A percentile compares a stretch with the other conserved stretches of the same genome.
phyloP scores from a whole-genome alignment of 2,329 filamentous ascomycete species.

The Chaetomiaceae sp. region DNA sequence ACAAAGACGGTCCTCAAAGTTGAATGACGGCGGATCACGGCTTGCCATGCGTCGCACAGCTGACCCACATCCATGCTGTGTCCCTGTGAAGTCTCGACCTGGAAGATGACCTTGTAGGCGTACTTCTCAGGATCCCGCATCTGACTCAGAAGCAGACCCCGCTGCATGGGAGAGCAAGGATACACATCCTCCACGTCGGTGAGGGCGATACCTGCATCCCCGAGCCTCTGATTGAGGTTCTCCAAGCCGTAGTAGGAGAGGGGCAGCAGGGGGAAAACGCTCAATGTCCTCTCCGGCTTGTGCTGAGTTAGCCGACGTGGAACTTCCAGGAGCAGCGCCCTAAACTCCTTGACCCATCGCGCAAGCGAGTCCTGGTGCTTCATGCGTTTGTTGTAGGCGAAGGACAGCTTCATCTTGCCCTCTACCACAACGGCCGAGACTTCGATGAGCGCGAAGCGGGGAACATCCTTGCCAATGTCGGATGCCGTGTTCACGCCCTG shows the following conservation, averaged over 20 bases:
- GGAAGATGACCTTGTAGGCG: conserved; percentile 23
- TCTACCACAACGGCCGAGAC: conserved; percentile 24
- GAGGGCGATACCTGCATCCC: conserved; percentile 16
- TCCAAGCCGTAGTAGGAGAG: conserved; percentile 30
- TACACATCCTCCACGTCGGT: conserved; percentile 34
- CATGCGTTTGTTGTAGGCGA: conserved; percentile 26
- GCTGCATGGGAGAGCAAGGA: conserved; percentile 37
- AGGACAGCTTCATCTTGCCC: conserved; percentile 27
- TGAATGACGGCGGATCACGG: conserved; percentile 30
- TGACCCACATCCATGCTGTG: conserved; percentile 9
- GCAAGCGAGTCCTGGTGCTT: conserved; percentile 21
- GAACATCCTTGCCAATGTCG: conserved; percentile 25
- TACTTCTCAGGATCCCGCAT: conserved; percentile 25
- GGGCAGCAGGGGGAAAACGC: conserved; percentile 33
- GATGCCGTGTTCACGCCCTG: conserved; percentile 15
- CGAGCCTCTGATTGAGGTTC: conserved; percentile 25
- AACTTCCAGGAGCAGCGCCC: conserved; percentile 21
- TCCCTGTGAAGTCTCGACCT: conserved; percentile 9
- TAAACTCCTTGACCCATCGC: conserved; percentile 19
- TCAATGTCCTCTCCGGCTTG: conserved; percentile 28
- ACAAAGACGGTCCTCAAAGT: conserved; percentile 33
- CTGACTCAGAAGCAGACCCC: conserved; percentile 36
- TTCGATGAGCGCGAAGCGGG: conserved; percentile 26
- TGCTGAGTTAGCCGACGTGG: conserved; percentile 12
- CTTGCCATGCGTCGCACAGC: conserved; percentile 24